phyloP scores from a whole-genome alignment of 108 stramenopile species.

The Nannochloropsis gaditana region DNA sequence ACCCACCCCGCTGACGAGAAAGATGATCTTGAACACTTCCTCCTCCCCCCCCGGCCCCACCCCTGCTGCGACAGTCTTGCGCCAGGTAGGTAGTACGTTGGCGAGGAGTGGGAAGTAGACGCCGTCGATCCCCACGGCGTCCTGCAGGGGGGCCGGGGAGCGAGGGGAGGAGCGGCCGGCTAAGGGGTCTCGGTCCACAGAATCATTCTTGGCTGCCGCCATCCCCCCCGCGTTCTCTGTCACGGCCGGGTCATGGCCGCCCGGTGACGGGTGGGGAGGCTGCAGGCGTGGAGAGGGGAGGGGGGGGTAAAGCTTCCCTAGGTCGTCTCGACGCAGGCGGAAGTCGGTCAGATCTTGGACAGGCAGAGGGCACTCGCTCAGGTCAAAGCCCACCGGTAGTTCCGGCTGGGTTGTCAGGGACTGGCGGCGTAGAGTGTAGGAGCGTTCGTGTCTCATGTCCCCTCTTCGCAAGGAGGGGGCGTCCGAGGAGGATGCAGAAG shows the following conservation, averaged over 20 bases:
- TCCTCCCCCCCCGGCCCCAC: conserved; percentile 38
- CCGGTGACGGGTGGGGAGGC: not conserved
- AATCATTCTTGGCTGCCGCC: not conserved
- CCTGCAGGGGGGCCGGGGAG: not conserved
- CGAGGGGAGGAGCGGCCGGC: not conserved
- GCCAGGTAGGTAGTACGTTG: conserved; percentile 71
- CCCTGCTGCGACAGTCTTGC: conserved; percentile 19
- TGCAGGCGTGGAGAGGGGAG: not conserved
- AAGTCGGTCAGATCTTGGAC: conserved; percentile 41
- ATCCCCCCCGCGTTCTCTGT: not conserved
- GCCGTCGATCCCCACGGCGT: conserved; percentile 35
- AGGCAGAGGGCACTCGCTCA: conserved; percentile 30
- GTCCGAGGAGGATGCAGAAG: not conserved
- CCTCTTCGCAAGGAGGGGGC: not conserved
- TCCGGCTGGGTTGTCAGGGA: not conserved
- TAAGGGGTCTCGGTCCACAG: not conserved
- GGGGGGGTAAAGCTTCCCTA: conserved; percentile 20
- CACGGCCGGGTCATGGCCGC: not conserved
- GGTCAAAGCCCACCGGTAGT: conserved; percentile 42
- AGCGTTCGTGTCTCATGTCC: not conserved
- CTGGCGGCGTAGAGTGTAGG: not conserved
- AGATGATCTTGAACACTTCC: conserved; percentile 61
- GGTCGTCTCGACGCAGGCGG: conserved; percentile 35
- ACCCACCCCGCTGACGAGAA: conserved; percentile 79
- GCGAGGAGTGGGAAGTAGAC: conserved; percentile 83